Conservation (phyloP, 2,329 filamentous ascomycete genomes). For the Aspergillus sp. region DNA sequence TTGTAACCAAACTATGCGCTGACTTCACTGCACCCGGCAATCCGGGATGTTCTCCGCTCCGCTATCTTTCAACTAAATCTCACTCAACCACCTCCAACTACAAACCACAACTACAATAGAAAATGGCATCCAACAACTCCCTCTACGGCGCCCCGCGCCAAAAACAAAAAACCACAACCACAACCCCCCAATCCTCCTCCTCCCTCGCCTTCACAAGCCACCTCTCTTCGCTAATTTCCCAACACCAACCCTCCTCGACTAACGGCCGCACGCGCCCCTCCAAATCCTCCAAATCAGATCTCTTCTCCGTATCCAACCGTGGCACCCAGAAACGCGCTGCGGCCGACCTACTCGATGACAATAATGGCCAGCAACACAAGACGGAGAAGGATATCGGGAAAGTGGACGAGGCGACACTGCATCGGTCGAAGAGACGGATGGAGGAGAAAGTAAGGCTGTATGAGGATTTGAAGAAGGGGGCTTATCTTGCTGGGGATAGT, state of each 20-base stretch:
- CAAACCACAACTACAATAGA: not conserved
- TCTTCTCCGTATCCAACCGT: constrained; percentile 62
- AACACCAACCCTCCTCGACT: constrained; percentile 34
- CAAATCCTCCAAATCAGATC: constrained; percentile 55
- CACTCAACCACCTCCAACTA: not conserved
- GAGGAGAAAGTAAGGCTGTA: constrained; percentile 86
- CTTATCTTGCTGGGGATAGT: constrained; percentile 54
- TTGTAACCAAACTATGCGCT: no score
- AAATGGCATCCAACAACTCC: constrained; percentile 59
- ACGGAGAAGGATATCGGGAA: constrained; percentile 53
- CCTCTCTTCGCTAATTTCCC: constrained; percentile 71
- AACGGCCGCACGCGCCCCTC: constrained; percentile 37
- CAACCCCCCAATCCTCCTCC: constrained; percentile 56
- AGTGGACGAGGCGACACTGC: constrained; percentile 51
- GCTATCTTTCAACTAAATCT: not conserved
- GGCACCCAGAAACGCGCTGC: constrained; percentile 57
- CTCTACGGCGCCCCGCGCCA: constrained; percentile 70
- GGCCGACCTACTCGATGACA: constrained; percentile 48
- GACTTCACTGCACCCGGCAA: no score
- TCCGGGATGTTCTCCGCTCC: no score
- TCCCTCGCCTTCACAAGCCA: constrained; percentile 83
- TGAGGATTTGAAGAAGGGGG: constrained; percentile 82
- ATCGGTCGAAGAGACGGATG: constrained; percentile 72
- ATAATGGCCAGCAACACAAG: constrained; percentile 56
- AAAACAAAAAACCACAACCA: constrained; percentile 53